Conservation (phyloP, 2,329 filamentous ascomycete species). For the Byssothecium circinans region DNA sequence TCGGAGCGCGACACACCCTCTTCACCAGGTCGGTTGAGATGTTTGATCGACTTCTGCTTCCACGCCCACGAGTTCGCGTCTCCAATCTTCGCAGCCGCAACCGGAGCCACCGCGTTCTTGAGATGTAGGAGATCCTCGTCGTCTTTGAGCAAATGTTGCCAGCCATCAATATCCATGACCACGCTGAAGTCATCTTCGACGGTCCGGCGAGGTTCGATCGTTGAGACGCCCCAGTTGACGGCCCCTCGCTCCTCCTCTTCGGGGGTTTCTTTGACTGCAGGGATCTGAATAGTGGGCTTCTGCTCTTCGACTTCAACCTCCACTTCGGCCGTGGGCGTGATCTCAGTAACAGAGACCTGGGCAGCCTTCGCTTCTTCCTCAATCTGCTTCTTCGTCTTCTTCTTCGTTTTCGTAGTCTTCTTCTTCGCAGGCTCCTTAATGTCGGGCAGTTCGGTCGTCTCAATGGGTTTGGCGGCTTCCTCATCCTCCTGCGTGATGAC, state of each 20-base stretch:
- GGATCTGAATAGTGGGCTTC: slow-evolving; percentile 29
- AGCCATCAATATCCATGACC: slow-evolving; percentile 70
- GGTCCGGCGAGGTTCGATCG: slow-evolving; percentile 61
- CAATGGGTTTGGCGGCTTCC: slow-evolving; percentile 40
- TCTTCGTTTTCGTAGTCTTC: slow-evolving; percentile 57
- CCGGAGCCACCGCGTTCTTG: slow-evolving; percentile 53
- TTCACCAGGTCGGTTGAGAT: slow-evolving; percentile 62
- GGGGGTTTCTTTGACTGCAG: slow-evolving; percentile 32
- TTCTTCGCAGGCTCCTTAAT: slow-evolving; percentile 33
- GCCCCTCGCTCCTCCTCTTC: slow-evolving; percentile 44
- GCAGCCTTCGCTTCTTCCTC: slow-evolving; percentile 55
- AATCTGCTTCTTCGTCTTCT: slow-evolving; percentile 78
- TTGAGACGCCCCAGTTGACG: slow-evolving; percentile 63
- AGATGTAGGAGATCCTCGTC: slow-evolving; percentile 66
- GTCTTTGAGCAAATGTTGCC: slow-evolving; percentile 69
- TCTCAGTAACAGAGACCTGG: slow-evolving; percentile 46
- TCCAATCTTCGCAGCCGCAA: slow-evolving; percentile 53
- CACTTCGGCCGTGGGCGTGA: slow-evolving; percentile 50
- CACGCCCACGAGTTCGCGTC: slow-evolving; percentile 67
- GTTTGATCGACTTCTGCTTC: slow-evolving; percentile 72
- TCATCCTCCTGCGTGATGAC: slow-evolving; percentile 50
- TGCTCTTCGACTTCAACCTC: slow-evolving; percentile 31
- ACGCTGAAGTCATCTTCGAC: slow-evolving; percentile 67
- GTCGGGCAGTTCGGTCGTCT: slow-evolving; percentile 40
- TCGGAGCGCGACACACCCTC: slow-evolving; percentile 56